phyloP scores from a whole-genome alignment of 1,284 basidiomycete species.

The Austroboletus niveus region DNA sequence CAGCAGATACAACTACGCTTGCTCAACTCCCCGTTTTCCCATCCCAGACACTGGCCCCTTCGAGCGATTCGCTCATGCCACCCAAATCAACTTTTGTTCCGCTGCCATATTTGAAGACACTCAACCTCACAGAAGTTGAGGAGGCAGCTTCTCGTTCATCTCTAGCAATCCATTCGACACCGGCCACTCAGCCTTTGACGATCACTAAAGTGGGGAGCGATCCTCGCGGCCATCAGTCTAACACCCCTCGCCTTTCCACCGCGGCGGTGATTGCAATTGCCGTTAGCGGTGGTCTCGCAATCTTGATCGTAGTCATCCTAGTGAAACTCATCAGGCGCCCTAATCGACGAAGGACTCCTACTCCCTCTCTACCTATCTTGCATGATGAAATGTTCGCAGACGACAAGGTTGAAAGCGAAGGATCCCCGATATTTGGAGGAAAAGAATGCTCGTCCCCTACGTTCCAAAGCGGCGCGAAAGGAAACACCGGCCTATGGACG shows the following conservation, averaged over 20 bases:
- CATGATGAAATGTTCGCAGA: slow-evolving; percentile 50
- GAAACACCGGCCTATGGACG: slow-evolving; percentile 44
- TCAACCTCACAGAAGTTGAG: slow-evolving; percentile 25
- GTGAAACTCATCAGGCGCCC: slow-evolving; percentile 48
- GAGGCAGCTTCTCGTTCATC: slow-evolving; percentile 18
- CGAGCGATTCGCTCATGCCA: slow-evolving; percentile 6
- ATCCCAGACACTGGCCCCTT: slow-evolving; percentile 1
- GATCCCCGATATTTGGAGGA: slow-evolving; percentile 73
- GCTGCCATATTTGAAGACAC: slow-evolving; percentile 29
- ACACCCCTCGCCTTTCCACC: slow-evolving; percentile 27
- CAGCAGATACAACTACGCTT: slow-evolving; percentile 8
- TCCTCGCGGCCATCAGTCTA: slow-evolving; percentile 5
- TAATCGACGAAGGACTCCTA: slow-evolving; percentile 48
- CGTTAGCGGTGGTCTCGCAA: slow-evolving; percentile 53
- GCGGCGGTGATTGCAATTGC: slow-evolving; percentile 55
- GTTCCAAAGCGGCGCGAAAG: slow-evolving; percentile 31
- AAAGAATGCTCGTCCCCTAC: slow-evolving; percentile 59
- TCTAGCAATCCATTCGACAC: neutral
- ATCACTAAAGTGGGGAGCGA: slow-evolving; percentile 2
- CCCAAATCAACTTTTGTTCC: slow-evolving; percentile 28
- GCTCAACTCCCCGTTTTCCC: neutral
- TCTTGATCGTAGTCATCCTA: slow-evolving; percentile 54
- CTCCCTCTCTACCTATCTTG: slow-evolving; percentile 69
- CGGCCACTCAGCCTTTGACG: slow-evolving; percentile 7
- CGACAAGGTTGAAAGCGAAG: slow-evolving; percentile 45